Base-by-base conservation (phyloP, 192 early-diverging fungal genomes). In the Allomyces macrogynus region DNA sequence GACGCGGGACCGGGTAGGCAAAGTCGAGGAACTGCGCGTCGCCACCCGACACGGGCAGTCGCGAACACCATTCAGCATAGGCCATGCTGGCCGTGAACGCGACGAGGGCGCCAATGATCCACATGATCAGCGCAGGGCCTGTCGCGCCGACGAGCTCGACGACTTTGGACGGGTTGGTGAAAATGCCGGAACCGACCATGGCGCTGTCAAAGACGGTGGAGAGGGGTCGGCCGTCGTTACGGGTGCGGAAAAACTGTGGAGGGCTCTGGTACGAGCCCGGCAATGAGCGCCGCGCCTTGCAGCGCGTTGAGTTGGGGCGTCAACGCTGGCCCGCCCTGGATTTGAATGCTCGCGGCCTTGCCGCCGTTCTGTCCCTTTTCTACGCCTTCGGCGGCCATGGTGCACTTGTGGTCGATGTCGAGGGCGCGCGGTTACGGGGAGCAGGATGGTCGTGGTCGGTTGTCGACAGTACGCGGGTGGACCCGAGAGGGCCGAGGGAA, bases 181-280 rank as follows among this genome's bases (percentile, higher is more conserved):
- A 77, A 16, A 77, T 69, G 20, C 76, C 76, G n/a, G 75, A 68
- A 12, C 76, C 76, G 65, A 77, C 73, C 23, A 78, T 77, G 16
- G 49, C 49, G 49, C 49, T 57, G 16, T 40, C 32, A 40, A 40
- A 40, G 32, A 3, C 32, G 7, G 32, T 40, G 32, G 32, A 40
- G 32, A 40, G 7, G 0, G 32, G 7, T 40, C 32, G 8, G 7
- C 32, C 8, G 32, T 40, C 32, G 32, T 40, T 40, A 0, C 32
- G 32, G 32, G 32, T 40, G 32, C 7, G 32, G 32, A 8, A 40
- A 40, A 40, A 8, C 3, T 4, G n/a, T n/a, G 4, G 26, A 40
- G 32, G 32, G 32, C 0, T 8, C 8, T 3, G 49, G 9, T 57
- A 57, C 12, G 12, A 2, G 20, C 49, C 49, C 49, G 20, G 20